A percentile compares a stretch with the other conserved stretches of the same genome.
phyloP scores from a whole-genome alignment of 805 yeast genomes.

The Cyberlindnera samutprakarnensis region DNA sequence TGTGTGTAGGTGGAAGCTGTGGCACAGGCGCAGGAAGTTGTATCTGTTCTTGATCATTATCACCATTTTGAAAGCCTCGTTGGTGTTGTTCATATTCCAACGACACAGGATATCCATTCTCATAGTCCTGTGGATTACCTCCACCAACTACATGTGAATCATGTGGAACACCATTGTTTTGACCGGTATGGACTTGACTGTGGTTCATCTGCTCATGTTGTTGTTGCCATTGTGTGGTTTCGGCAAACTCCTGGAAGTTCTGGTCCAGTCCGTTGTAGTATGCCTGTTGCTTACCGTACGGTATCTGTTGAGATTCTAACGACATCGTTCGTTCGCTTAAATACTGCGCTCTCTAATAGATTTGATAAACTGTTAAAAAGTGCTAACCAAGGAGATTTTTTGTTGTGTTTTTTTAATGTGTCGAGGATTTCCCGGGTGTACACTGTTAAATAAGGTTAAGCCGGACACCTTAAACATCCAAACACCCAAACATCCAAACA shows the following conservation, averaged over 20 bases:
- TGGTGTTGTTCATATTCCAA: background rate
- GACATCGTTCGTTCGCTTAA: no score
- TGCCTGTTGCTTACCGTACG: constrained; percentile 15
- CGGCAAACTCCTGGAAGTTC: constrained; percentile 13
- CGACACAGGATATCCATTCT: background rate
- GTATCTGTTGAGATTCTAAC: constrained; percentile 16
- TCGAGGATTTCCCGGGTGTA: no score
- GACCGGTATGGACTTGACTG: background rate
- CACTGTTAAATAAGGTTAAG: no score
- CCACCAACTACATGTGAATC: background rate
- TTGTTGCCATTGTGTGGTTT: constrained; percentile 1
- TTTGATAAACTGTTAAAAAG: no score
- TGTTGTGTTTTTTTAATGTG: no score
- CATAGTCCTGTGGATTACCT: background rate
- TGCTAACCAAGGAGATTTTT: no score
- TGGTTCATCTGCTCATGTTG: constrained; percentile 9
- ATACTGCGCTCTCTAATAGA: no score
- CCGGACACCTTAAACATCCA: no score
- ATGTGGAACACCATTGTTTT: background rate
- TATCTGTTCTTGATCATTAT: constrained; percentile 5
- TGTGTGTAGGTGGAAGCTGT: no score
- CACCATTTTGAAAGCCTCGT: background rate
- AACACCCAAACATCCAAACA: no score
- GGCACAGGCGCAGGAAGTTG: no score
- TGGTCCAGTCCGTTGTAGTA: constrained; percentile 16